Evolutionary conservation across 129 eudicot species (phyloP), one percentile per base, ranked within the genome.

Genomic region (Glebionis coronaria): DNA sequence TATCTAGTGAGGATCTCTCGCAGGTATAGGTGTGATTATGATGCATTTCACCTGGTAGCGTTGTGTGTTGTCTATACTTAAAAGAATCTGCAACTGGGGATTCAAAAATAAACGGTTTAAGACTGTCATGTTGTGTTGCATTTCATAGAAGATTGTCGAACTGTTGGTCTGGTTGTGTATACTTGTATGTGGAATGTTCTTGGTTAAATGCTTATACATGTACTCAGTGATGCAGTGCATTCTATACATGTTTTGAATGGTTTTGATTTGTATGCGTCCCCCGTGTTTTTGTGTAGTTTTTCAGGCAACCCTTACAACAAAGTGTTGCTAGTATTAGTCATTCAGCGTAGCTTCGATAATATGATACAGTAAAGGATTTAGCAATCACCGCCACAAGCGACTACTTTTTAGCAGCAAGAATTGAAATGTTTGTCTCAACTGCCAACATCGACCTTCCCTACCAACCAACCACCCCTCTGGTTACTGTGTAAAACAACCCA

Each of bases 1-100:
- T 78, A 58, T 70, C 79, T 9, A 45, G 52, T 21, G 84, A 82
- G 31, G 95, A 84, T 46, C 81, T 85, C 67, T 52, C 71, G 13
- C 58, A 56, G 27, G 65, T 73, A 5, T 45, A 73, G 47, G 61
- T 5, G 12, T 19, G 52, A 71, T 42, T 35, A 23, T 63, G 65
- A 35, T 63, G 56, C 0, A 44, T 15, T 10, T 62, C 12, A 12
- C 52, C 52, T 46, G 12, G 59, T 46, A 12, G 54, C 40, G 16
- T 59, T 12, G 23, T 14, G 64, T 44, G 68, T 45, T 2, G 57
- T 58, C 1, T 56, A 12, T 27, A 44, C 56, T n/a, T 56, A 20
- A 27, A 44, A 28, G 16, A 54, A 14, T 71, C 68, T 31, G 76
- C 45, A 57, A 46, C 73, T 4, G 23, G 9, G 19, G 23, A 23